These are phyloP conservation scores for Ceratonia siliqua DNA, from an alignment of 306 rosid genomes.

Conservation along the genomic window DNA sequence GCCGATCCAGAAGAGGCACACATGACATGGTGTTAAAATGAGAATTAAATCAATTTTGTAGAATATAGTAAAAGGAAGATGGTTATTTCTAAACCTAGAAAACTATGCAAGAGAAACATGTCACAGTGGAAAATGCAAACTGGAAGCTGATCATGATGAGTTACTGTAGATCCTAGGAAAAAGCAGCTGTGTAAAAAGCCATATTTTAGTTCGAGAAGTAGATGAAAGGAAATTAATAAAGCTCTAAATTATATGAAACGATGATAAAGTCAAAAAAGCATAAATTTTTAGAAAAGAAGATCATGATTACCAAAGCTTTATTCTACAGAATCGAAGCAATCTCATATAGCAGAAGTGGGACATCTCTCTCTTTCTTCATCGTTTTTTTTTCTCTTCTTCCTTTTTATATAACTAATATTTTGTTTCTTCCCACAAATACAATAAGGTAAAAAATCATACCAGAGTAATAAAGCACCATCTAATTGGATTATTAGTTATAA, in stretches of 20 bases:
- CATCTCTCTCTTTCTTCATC: constrained; percentile 15
- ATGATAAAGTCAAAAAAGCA: constrained; percentile 43
- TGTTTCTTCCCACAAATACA: not conserved
- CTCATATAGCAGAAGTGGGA: constrained; percentile 4
- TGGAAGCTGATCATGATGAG: constrained; percentile 44
- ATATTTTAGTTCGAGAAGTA: constrained; percentile 36
- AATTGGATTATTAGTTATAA: constrained; percentile 6
- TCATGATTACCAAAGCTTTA: constrained; percentile 40
- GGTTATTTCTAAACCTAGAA: not conserved
- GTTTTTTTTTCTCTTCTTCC: not conserved
- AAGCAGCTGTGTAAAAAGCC: constrained; percentile 43
- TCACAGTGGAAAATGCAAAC: constrained; percentile 33
- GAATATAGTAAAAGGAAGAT: not conserved
- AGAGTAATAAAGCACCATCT: not conserved
- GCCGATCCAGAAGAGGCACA: constrained; percentile 6
- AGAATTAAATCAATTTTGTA: not conserved
- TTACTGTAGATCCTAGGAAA: constrained; percentile 29
- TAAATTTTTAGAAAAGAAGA: constrained; percentile 25
- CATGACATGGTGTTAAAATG: constrained; percentile 3
- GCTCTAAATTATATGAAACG: constrained; percentile 44
- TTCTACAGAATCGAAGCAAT: constrained; percentile 29
- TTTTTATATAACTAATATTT: not conserved
- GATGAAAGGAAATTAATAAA: constrained; percentile 37
- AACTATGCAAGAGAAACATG: constrained; percentile 23
- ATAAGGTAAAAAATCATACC: not conserved